Evolutionary conservation across 352 stramenopile genomes (phyloP), one percentile per base, ranked within the genome.

Genomic region (Elongisporangium anandrum): DNA sequence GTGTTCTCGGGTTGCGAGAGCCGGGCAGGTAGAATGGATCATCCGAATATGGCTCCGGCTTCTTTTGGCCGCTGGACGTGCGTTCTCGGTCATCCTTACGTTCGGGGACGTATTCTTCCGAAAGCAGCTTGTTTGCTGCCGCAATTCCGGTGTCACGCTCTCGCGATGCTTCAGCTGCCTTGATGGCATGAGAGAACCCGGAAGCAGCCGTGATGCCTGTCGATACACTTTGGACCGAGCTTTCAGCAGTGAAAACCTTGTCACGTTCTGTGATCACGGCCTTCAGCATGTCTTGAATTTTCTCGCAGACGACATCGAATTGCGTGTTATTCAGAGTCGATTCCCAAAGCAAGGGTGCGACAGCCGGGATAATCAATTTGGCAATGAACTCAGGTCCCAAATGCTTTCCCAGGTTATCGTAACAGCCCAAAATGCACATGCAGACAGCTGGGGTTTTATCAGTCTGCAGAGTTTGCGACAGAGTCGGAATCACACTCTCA

Each of bases 271-370:
- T 72, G 53, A 95, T 94, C 52, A 95, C 85, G 50, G 75, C 70
- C 63, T 95, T 93, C n/a, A 95, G 71, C 86, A 95, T 95, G 26
- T 92, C 79, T 59, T 95, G 83, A 63, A 95, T 85, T 57, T 92
- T 92, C 55, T 93, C 84, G 47, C 84, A 94, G 10, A 95, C 83
- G 50, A 89, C 74, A 57, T 95, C 86, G 56, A 95, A 95, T 60
- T 95, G 86, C 22, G 70, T 61, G 65, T 85, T 91, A 59, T 91
- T 95, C 10, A 95, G 57, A 0, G 73, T 78, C 24, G 80, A 63
- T 50, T 95, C 86, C 86, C 86, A 95, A 3, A 95, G 63, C 53
- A 95, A 56, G 23, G 86, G 86, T 19, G 86, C 72, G 8, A 95
- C 84, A 0, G 86, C 84, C 10, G 86, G 86, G 54, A 95, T 79